phyloP scores from a whole-genome alignment of 306 rosid genomes.

The Quercus gilva region DNA sequence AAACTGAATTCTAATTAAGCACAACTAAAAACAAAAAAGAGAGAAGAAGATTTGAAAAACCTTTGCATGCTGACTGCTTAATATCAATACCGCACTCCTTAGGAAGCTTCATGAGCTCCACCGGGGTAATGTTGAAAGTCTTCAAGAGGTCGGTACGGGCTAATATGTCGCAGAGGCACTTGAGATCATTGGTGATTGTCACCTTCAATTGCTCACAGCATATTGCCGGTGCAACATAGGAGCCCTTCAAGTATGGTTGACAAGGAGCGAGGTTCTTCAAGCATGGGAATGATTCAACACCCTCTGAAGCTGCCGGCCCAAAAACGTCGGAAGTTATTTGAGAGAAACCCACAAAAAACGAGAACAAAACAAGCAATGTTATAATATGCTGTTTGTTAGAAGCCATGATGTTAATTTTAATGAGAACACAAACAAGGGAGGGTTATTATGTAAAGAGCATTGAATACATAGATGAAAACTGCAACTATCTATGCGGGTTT shows the following conservation, averaged over 20 bases:
- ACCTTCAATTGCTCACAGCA: conserved; percentile 51
- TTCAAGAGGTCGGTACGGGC: conserved; percentile 11
- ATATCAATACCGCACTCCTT: conserved; percentile 38
- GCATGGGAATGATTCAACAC: conserved; percentile 28
- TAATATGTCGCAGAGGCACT: conserved; percentile 49
- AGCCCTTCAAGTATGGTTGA: conserved; percentile 25
- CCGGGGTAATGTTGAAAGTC: conserved; percentile 29
- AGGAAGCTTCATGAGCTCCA: conserved; percentile 43
- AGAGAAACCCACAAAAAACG: no score
- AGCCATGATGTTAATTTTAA: no score
- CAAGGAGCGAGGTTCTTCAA: conserved; percentile 56
- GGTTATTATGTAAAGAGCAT: no score
- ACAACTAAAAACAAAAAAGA: no score
- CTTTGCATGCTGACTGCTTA: conserved; percentile 41
- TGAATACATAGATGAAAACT: no score
- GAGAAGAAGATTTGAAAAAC: conserved; percentile 4
- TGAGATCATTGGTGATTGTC: neutral
- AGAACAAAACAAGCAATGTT: no score
- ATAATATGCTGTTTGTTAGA: no score
- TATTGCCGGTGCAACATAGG: conserved; percentile 14
- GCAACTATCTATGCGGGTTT: no score
- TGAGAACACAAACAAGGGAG: no score
- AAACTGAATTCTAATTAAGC: neutral
- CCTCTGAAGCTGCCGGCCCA: no score
- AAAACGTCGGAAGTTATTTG: no score